These are phyloP conservation scores for Alternaria solani DNA, from an alignment of 2,329 filamentous ascomycete species.

Conservation along the genomic window DNA sequence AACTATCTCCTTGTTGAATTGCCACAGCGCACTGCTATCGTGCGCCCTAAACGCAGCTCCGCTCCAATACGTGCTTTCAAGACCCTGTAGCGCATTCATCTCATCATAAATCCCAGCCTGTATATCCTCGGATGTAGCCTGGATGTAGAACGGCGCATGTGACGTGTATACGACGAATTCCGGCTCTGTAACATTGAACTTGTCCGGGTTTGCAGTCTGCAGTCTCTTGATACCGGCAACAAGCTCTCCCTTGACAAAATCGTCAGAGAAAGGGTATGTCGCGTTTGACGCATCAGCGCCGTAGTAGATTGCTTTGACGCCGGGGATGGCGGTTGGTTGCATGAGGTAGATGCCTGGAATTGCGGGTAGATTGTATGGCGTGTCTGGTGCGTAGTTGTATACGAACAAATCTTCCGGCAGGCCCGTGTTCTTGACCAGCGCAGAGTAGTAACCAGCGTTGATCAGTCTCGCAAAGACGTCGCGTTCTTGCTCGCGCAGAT, in stretches of 20 bases:
- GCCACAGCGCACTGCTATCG: conserved; percentile 31
- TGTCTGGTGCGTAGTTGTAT: neutral
- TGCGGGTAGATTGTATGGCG: neutral
- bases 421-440: conserved; percentile 51
- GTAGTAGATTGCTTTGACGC: neutral
- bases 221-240: conserved; percentile 6
- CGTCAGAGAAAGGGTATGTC: conserved; percentile 29
- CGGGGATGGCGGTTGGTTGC: neutral
- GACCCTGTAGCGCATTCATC: conserved; percentile 34
- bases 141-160: conserved; percentile 4
- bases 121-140: neutral
- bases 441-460: conserved; percentile 52
- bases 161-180: neutral
- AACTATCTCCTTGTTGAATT: conserved; percentile 44
- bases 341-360: neutral
- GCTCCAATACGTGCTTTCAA: conserved; percentile 31
- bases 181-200: neutral
- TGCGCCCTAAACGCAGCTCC: conserved; percentile 28
- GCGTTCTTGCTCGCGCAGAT: conserved; percentile 47
- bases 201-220: conserved; percentile 25
- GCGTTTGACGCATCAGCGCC: neutral
- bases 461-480: conserved; percentile 51
- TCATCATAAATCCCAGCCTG: conserved; percentile 28
- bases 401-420: conserved; percentile 34
- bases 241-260: conserved; percentile 15